Evolutionary conservation across 441 rosid species (phyloP).

Genomic region (Flueggea neowawraea): DNA sequence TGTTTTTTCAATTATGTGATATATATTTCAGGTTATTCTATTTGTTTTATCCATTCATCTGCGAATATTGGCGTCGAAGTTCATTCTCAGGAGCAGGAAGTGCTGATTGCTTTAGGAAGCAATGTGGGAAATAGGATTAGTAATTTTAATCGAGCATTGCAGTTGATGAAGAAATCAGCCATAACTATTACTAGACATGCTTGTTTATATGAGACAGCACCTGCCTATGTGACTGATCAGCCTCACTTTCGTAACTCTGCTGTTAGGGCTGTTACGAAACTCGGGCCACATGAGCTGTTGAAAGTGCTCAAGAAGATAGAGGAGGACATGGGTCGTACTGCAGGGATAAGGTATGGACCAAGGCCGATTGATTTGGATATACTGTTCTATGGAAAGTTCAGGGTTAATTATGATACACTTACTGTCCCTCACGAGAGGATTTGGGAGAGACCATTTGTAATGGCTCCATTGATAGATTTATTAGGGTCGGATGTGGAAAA

Average conservation of each 20-base stretch:
- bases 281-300: slow-evolving; percentile 81
- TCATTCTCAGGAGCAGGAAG: slow-evolving; percentile 71
- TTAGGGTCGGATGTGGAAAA: slow-evolving; percentile 61
- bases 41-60: slow-evolving; percentile 34
- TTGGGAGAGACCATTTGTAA: slow-evolving; percentile 92
- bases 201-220: slow-evolving; percentile 89
- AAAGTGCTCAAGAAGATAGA: slow-evolving; percentile 72
- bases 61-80: slow-evolving; percentile 33
- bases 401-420: slow-evolving; percentile 52
- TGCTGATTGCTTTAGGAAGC: slow-evolving; percentile 91
- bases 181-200: slow-evolving; percentile 62
- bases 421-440: slow-evolving; percentile 82
- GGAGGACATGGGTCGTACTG: slow-evolving; percentile 74
- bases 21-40: slow-evolving; percentile 37
- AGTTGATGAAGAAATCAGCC: slow-evolving; percentile 60
- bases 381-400: slow-evolving; percentile 76
- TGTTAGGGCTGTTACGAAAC: slow-evolving; percentile 76
- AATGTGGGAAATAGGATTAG: slow-evolving; percentile 79
- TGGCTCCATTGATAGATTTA: slow-evolving; percentile 88
- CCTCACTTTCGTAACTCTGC: slow-evolving; percentile 93
- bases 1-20: background rate
- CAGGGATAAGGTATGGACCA: slow-evolving; percentile 83
- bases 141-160: slow-evolving; percentile 67
- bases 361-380: slow-evolving; percentile 93
- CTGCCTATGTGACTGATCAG: slow-evolving; percentile 90